These are phyloP conservation scores for Apiotrichum brassicae DNA, from an alignment of 1,284 basidiomycete species.

Conservation along the genomic window DNA sequence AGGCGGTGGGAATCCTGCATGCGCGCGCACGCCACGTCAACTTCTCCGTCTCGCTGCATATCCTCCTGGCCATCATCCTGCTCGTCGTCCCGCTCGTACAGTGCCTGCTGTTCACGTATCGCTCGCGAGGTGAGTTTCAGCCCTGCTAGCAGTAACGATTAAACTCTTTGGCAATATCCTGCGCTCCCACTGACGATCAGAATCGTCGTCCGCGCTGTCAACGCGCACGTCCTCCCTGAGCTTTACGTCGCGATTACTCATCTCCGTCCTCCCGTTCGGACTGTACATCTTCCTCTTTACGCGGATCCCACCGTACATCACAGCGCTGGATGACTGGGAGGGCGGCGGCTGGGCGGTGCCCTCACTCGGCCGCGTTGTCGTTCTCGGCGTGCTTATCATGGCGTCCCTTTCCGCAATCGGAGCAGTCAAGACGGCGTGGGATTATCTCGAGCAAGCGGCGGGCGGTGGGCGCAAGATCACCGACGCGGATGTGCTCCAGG, in stretches of 20 bases:
- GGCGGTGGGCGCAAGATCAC: constrained; percentile 20
- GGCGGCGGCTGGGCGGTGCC: constrained; percentile 43
- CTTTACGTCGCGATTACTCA: constrained; percentile 30
- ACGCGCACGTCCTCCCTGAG: constrained; percentile 22
- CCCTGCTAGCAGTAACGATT: background rate
- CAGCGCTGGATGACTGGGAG: constrained; percentile 25
- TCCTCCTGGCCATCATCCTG: constrained; percentile 40
- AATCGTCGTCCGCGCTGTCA: constrained; percentile 8
- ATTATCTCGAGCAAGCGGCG: constrained; percentile 35
- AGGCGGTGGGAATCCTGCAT: constrained; percentile 38
- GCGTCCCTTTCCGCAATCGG: constrained; percentile 44
- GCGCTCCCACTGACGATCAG: constrained; percentile 1
- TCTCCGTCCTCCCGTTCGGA: constrained; percentile 42
- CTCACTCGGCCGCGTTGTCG: constrained; percentile 41
- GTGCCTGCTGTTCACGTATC: constrained; percentile 44
- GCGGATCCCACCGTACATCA: constrained; percentile 44
- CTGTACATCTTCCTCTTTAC: constrained; percentile 46
- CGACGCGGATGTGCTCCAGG: constrained; percentile 34
- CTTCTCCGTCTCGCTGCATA: constrained; percentile 43
- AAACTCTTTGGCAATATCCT: no score
- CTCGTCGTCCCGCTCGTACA: constrained; percentile 43
- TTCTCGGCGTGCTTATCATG: constrained; percentile 43
- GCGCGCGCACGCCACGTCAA: constrained; percentile 40
- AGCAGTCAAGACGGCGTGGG: constrained; percentile 43
- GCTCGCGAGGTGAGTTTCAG: constrained; percentile 31